Percentiles rank a stretch among this genome's conserved stretches.
phyloP scores from a whole-genome alignment of 345 rosid genomes.

The Raphanus sativus region DNA sequence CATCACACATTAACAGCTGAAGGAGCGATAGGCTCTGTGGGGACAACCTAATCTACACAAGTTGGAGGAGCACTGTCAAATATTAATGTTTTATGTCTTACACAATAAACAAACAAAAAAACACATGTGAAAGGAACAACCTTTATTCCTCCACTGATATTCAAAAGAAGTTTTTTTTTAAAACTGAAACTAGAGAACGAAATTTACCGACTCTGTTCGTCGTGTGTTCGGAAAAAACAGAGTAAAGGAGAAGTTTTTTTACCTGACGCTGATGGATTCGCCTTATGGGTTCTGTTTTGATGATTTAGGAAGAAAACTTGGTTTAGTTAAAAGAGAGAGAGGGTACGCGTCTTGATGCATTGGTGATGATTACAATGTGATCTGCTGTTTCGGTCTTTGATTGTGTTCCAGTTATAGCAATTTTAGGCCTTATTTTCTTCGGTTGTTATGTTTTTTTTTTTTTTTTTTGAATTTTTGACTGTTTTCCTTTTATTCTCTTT shows the following conservation, averaged over 20 bases:
- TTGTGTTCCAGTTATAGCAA: conserved; percentile 2
- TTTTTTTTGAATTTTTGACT: background rate
- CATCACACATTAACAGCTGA: conserved; percentile 18
- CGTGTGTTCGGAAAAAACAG: background rate
- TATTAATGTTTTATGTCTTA: conserved; percentile 2
- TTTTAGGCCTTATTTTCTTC: background rate
- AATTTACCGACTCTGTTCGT: background rate
- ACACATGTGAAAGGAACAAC: conserved; percentile 17
- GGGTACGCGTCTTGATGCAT: conserved; percentile 17
- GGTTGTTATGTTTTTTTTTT: background rate
- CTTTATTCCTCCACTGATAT: conserved; percentile 20
- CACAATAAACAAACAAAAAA: background rate
- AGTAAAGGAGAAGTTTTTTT: background rate
- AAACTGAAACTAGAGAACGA: background rate
- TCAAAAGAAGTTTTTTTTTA: background rate
- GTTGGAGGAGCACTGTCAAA: conserved; percentile 8
- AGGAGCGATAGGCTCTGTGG: conserved; percentile 10
- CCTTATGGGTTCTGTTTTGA: conserved; percentile 10
- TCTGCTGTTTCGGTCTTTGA: background rate
- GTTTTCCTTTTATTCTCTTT: background rate
- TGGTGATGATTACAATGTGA: background rate
- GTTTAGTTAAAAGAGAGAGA: background rate
- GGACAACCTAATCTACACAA: conserved; percentile 22
- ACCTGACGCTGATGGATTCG: conserved; percentile 21
- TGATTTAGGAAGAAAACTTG: conserved; percentile 1